Evolutionary conservation across 257 asterid species (phyloP), one percentile per base, ranked within the genome.

Genomic region (Cinchona pubescens): DNA sequence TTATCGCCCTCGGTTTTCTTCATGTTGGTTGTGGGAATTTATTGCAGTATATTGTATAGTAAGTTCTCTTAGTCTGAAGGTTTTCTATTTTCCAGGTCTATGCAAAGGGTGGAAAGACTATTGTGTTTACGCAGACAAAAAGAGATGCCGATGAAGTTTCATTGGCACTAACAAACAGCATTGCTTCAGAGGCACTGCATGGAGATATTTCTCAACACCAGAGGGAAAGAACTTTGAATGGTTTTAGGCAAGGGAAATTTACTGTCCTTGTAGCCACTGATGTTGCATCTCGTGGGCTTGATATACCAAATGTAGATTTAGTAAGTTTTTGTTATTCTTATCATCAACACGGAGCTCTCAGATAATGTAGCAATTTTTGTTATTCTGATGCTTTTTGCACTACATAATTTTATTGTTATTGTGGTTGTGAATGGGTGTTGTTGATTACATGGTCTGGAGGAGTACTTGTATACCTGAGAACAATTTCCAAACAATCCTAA

Each of bases 151-250:
- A 93, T 79, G 98, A 93, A 85, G 96, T 93, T 58, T 93, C 97
- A 27, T 34, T 86, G 80, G 88, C 82, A 67, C 80, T 93, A 72
- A 83, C 96, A 49, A 93, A 81, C 73, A 91, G 89, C 83, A 91
- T 93, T 75, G 85, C 97, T 45, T 91, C 96, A 65, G 98, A 91
- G 85, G 98, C 98, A n/a, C 86, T 93, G 78, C 98, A 93, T 51
- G 97, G 98, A 0, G 98, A 93, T 84, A 93, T 93, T 80, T 93
- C 98, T 82, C 98, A 93, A 73, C 97, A 93, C 86, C 98, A 93
- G 84, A 90, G 98, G 76, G 97, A 93, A 80, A 89, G 97, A 87
- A 91, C 98, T 7, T 77, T 93, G 70, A 93, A 93, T 82, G 95
- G 91, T 75, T 93, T 91, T 78, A 87, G 98, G 79, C 98, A 90